Evolutionary conservation across 495 filamentous ascomycete species (phyloP).

Genomic region (Chaetomium cochliodes): DNA sequence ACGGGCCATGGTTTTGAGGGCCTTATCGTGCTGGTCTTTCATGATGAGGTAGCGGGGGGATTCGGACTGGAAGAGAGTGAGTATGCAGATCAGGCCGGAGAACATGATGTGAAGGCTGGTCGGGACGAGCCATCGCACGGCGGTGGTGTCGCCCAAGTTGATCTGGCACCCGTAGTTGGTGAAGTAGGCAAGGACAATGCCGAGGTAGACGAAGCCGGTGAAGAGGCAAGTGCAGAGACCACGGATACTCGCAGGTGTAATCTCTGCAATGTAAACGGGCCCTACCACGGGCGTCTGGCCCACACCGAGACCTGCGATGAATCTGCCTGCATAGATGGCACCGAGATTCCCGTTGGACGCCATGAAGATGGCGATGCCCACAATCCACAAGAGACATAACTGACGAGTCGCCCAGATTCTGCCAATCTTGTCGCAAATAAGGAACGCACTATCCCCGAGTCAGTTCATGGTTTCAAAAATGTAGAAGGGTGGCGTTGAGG

Average conservation of each 20-base stretch:
- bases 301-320: constrained; percentile 66
- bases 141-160: constrained; percentile 55
- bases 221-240: constrained; percentile 71
- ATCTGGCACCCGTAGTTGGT: constrained; percentile 59
- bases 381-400: constrained; percentile 63
- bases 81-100: constrained; percentile 61
- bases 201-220: constrained; percentile 61
- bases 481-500: neutral
- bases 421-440: constrained; percentile 65
- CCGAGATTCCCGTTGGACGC: constrained; percentile 34
- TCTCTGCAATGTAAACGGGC: constrained; percentile 59
- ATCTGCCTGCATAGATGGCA: constrained; percentile 63
- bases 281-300: constrained; percentile 67
- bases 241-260: constrained; percentile 60
- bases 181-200: constrained; percentile 61
- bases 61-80: constrained; percentile 64
- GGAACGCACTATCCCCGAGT: constrained; percentile 49
- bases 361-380: constrained; percentile 70
- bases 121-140: constrained; percentile 63
- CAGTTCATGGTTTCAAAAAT: neutral
- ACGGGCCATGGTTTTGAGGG: constrained; percentile 46
- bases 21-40: constrained; percentile 47
- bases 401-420: constrained; percentile 68
- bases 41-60: constrained; percentile 59
- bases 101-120: constrained; percentile 73